Evolutionary conservation across 495 filamentous ascomycete genomes (phyloP), one percentile per base, ranked within the genome.

Genomic region (Aspergillus homomorphus): DNA sequence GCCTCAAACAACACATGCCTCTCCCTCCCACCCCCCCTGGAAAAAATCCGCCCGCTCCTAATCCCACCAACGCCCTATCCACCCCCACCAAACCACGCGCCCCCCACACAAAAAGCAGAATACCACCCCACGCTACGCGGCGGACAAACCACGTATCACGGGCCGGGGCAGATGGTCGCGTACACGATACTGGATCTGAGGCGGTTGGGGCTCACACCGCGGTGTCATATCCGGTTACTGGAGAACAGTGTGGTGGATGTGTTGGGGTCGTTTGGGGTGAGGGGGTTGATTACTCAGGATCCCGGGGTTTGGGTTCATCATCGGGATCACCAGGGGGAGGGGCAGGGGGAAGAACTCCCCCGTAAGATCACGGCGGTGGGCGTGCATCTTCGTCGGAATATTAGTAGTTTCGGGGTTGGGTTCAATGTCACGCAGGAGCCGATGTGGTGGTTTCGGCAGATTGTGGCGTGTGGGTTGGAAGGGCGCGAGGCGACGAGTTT

Each of bases 141-240:
- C 61, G 94, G 94, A 0, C 89, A 94, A 57, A 92, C 89, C 0
- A 98, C 94, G 4, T 98, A 96, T 77, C 94, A 98, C 68, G 94
- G 94, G 0, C 94, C 94, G 0, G 94, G 94, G 0, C 94, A 98
- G 69, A 73, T 93, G 58, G 89, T 96, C 22, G 86, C 90, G 14
- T 98, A 96, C 71, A 90, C 93, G 15, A 84, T 98, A 42, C 72
- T 94, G 20, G 90, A 96, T 66, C 78, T 97, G 18, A 73, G 76
- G n/a, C 64, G 72, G 0, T 77, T 88, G 24, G 73, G 72, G 0
- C 62, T 86, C 0, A 78, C 75, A 0, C 78, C 84, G 7, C 75
- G 89, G 16, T 83, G 81, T 62, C 95, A 91, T 65, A 84, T 95
- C 4, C 78, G 84, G 23, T 65, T 89, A 23, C 79, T 98, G 0